These are phyloP conservation scores for Chlorokybus atmophyticus DNA, from an alignment of 139 green algal species.

Conservation along the genomic window DNA sequence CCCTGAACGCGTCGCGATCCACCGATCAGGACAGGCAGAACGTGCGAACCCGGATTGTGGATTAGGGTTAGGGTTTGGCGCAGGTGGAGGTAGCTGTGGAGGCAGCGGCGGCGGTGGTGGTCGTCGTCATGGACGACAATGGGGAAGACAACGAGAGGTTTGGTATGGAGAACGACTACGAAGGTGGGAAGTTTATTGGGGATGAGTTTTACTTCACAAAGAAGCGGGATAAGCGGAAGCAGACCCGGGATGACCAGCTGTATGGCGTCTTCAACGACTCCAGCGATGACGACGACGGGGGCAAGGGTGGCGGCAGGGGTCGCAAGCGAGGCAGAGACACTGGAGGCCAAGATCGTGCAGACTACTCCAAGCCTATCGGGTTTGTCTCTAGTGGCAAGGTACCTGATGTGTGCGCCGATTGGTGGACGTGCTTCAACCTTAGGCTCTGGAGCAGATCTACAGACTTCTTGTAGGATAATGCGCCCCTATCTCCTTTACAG, in stretches of 20 bases:
- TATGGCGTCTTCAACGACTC: constrained; percentile 70
- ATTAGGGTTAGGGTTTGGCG: too few relatives aligned
- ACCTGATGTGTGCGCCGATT: too few relatives aligned
- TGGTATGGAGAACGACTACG: constrained; percentile 62
- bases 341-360: constrained; percentile 18
- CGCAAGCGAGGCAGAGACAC: constrained; percentile 13
- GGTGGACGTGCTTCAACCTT: too few relatives aligned
- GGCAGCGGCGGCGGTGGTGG: too few relatives aligned
- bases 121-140: constrained; percentile 47
- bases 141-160: constrained; percentile 49
- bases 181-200: constrained; percentile 62
- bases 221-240: constrained; percentile 46
- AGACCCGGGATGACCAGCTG: constrained; percentile 67
- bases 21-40: too few relatives aligned
- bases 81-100: too few relatives aligned
- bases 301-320: constrained; percentile 21
- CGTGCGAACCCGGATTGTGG: too few relatives aligned
- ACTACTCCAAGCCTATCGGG: constrained; percentile 58
- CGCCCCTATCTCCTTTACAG: too few relatives aligned
- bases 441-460: too few relatives aligned
- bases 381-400: constrained; percentile 60
- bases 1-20: too few relatives aligned
- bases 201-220: constrained; percentile 66
- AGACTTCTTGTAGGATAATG: too few relatives aligned
- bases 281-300: constrained; percentile 25